Evolutionary conservation across 345 rosid species (phyloP), one percentile per base, ranked within the genome.

Genomic region (Fremontodendron californicum): DNA sequence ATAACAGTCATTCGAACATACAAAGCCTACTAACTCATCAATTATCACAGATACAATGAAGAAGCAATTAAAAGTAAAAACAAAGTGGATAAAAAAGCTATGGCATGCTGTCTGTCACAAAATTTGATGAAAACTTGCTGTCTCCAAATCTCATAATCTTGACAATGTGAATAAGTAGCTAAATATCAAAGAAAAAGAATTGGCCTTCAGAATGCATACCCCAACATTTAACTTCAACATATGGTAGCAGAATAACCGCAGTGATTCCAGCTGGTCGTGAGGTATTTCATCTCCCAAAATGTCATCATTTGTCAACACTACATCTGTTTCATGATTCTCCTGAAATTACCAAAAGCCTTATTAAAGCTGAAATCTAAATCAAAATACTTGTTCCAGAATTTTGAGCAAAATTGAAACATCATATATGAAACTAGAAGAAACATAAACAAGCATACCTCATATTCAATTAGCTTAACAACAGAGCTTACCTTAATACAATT

Each of bases 251-350:
- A 88, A 89, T 3, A 70, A 80, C 39, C 91, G 89, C 80, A 91
- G 66, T 33, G 80, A 81, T 79, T 87, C 86, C 81, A 76, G 84
- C 89, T 96, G 99, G 71, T 93, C 96, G 46, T 65, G 54, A 76
- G 98, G 99, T 83, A 96, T 90, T 85, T 96, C 97, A 86, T 93
- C 99, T 27, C 99, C 99, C 79, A 96, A 83, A 81, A 93, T 79
- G 84, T 96, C 98, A 87, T 96, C 97, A 90, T 93, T 96, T 66
- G 98, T 91, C 97, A 93, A 87, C 65, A 65, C 71, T 10, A 78
- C 86, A 75, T 86, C 89, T 45, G 79, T 75, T 78, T 84, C 95
- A 67, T 77, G 85, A 82, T 86, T 87, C 64, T 86, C 96, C 98
- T 96, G 89, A 81, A 80, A 78, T 52, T 61, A 75, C 19, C n/a